Base-by-base conservation (phyloP, 164 flowering plant genomes). In the Stephania yunnanensis region DNA sequence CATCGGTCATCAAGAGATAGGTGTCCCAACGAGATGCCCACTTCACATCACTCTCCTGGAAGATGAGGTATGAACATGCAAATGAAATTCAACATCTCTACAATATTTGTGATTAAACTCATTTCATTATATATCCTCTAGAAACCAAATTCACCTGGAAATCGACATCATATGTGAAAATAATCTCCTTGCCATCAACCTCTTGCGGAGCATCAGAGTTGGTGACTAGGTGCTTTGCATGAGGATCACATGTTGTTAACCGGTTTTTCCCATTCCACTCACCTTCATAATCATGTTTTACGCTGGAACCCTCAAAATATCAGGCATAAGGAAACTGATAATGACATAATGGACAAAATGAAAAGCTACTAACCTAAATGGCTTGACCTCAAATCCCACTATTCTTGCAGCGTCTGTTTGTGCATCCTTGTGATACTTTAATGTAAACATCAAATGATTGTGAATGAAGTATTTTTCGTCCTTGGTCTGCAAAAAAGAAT, bases 331-430 rank as follows among this genome's bases (percentile, higher is more conserved):
- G 20, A 19, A 61, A 20, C 7, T 19, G 66, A 68, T 44, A 71
- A n/a, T 55, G 75, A 30, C n/a, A 63, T 20, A 61, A 58, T 58
- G 64, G 25, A 30, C 13, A 10, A 30, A 74, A 8, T 64, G 55
- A 0, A 65, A 71, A 50, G 42, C 12, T 11, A 70, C 46, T 76
- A 12, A 95, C 98, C 98, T 95, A 87, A 83, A 90, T 80, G 99
- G 97, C 78, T 85, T 87, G 81, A 95, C 97, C 81, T 95, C 99
- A 84, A 95, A 95, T 20, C 99, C 99, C 3, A 95, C 99, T 71
- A 95, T 93, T 80, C 97, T 87, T 64, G 97, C 82, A 11, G 90
- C 73, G 44, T 87, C 92, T 1, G 89, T 83, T 75, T 70, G 79
- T 61, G 15, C 13, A 81, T 92, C 98, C 69, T 79, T 88, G 82